Evolutionary conservation across 768 basidiomycete genomes (phyloP), one percentile per base, ranked within the genome.

Genomic region (Ramaria sp.): DNA sequence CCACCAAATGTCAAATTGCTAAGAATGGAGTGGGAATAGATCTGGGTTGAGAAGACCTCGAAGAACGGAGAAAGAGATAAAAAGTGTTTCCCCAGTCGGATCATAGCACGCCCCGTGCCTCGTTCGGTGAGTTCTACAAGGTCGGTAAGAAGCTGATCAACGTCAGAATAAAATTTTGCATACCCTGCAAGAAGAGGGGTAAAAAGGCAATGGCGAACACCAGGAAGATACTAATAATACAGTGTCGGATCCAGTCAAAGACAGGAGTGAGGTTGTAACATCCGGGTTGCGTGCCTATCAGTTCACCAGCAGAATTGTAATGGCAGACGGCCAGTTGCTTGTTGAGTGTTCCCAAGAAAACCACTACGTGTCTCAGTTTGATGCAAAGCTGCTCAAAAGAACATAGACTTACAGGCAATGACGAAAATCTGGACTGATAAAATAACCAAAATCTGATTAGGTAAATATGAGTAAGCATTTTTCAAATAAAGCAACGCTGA

Each of bases 151-250:
- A 7, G 48, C 5, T 45, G 32, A 10, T 62, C 30, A 56, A 55
- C 10, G 44, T 34, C 38, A 36, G 36, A 44, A n/a, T 34, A 39
- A 56, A 49, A 47, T 55, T 41, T 25, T 10, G 67, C 77, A 42
- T 63, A 92, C 91, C 92, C 84, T 94, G 91, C 61, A 97, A 75
- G 77, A 96, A 97, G 56, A 97, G 73, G 3, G 94, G 94, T 67
- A 97, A 76, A 77, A 97, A 97, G 37, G 94, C 90, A 61, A 97
- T 92, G 75, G 93, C 85, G 78, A 99, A 98, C 60, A 99, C 95
- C 75, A 99, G 78, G 79, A 98, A 98, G 62, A 99, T 98, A 52
- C 93, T 95, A 59, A 94, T 71, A 65, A 99, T 91, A 68, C 89
- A 96, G 55, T 93, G 90, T 67, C 87, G 85, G 67, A 98, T 93